Evolutionary conservation across 495 filamentous ascomycete species (phyloP).

Genomic region (Penicillium soppii): DNA sequence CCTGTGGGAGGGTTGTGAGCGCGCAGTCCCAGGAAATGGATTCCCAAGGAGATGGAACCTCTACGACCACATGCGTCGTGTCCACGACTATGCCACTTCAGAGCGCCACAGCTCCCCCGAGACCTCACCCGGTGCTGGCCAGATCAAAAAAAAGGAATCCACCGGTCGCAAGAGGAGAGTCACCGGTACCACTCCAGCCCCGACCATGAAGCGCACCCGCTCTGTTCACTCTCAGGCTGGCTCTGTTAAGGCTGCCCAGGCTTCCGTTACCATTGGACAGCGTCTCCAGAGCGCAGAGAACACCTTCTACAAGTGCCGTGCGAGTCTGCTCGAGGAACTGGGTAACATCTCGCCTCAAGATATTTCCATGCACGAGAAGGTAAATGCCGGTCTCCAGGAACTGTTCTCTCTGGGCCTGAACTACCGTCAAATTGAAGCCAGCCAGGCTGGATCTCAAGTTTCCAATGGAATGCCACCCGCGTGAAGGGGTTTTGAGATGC

Average conservation of each 20-base stretch:
- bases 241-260: slow-evolving; percentile 34
- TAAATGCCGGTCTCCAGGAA: slow-evolving; percentile 50
- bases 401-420: slow-evolving; percentile 45
- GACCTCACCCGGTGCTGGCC: slow-evolving; percentile 30
- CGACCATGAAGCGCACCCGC: slow-evolving; percentile 48
- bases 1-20: slow-evolving; percentile 79
- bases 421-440: slow-evolving; percentile 48
- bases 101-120: slow-evolving; percentile 48
- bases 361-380: slow-evolving; percentile 45
- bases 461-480: slow-evolving; percentile 32
- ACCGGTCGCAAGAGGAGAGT: slow-evolving; percentile 42
- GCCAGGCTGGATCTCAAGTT: slow-evolving; percentile 40
- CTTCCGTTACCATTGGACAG: slow-evolving; percentile 39
- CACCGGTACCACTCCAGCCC: slow-evolving; percentile 36
- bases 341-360: slow-evolving; percentile 43
- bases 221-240: slow-evolving; percentile 42
- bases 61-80: slow-evolving; percentile 89
- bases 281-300: slow-evolving; percentile 46
- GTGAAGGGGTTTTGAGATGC: slow-evolving; percentile 22
- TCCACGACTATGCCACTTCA: slow-evolving; percentile 72
- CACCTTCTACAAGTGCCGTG: slow-evolving; percentile 45
- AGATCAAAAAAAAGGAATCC: slow-evolving; percentile 43
- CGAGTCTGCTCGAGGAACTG: slow-evolving; percentile 43
- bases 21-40: slow-evolving; percentile 73
- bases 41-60: slow-evolving; percentile 94